Conservation (phyloP, 2,329 filamentous ascomycete genomes). For the Macrophomina phaseolina region DNA sequence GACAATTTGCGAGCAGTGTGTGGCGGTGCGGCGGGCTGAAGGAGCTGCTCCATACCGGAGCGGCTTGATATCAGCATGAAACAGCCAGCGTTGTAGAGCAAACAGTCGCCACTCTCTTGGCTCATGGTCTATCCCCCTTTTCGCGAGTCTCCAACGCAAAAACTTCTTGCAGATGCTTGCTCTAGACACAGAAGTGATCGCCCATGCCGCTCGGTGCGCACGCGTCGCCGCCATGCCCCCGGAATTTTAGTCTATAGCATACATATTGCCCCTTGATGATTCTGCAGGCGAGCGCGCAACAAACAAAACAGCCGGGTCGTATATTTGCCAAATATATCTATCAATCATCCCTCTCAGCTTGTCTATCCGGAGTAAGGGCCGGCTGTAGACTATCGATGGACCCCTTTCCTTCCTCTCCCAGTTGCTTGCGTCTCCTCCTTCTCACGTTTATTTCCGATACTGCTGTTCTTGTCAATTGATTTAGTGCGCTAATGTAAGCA, state of each 20-base stretch:
- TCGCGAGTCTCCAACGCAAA: not conserved
- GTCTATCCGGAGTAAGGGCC: not conserved
- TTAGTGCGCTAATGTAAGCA: not conserved
- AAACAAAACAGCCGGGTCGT: not conserved
- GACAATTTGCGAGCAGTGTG: not conserved
- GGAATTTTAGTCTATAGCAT: not conserved
- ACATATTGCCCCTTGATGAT: not conserved
- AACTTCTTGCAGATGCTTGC: not conserved
- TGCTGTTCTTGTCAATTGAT: not conserved
- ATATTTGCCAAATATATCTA: not conserved
- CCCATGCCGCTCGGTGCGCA: not conserved
- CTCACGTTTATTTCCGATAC: not conserved
- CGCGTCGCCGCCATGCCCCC: not conserved
- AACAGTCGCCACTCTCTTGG: too few species aligned
- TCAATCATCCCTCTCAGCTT: not conserved
- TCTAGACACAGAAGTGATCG: not conserved
- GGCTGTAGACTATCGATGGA: not conserved
- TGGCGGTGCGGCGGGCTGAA: not conserved
- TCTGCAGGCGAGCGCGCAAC: constrained; percentile 3
- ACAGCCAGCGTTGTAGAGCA: not conserved
- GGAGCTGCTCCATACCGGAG: not conserved
- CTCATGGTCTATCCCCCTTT: not conserved
- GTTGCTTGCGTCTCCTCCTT: too few species aligned
- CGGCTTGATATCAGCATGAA: constrained; percentile 5
- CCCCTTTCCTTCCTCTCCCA: not conserved